Conservation (phyloP, 371 early-diverging fungal genomes). For the Capniomyces stellatus region DNA sequence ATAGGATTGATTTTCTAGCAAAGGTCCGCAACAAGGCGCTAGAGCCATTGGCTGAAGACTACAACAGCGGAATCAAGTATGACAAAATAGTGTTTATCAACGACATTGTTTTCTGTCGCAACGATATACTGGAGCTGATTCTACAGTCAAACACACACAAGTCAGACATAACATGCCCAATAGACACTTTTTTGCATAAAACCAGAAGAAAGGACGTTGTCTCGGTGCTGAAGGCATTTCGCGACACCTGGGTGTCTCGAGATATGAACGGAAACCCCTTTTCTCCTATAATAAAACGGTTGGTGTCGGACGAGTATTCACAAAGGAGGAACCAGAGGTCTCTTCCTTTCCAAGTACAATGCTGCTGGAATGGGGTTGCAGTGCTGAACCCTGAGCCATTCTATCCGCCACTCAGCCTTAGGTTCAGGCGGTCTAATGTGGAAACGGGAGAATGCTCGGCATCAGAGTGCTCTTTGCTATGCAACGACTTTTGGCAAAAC, state of each 20-base stretch:
- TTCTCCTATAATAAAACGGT: background rate
- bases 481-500: constrained; percentile 24
- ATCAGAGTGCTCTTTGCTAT: constrained; percentile 27
- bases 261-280: constrained; percentile 27
- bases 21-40: constrained; percentile 25
- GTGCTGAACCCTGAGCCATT: constrained; percentile 25
- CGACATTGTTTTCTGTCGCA: constrained; percentile 27
- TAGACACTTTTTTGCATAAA: constrained; percentile 22
- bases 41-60: constrained; percentile 14
- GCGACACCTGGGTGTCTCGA: constrained; percentile 30
- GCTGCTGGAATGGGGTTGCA: constrained; percentile 33
- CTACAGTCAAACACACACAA: constrained; percentile 17
- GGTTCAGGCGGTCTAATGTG: constrained; percentile 16
- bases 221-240: too few species aligned
- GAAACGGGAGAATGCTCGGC: constrained; percentile 24
- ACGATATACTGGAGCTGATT: constrained; percentile 29
- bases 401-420: constrained; percentile 1
- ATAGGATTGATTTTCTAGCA: constrained; percentile 32
- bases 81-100: constrained; percentile 26
- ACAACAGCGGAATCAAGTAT: background rate
- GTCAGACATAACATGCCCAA: constrained; percentile 26
- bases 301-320: background rate
- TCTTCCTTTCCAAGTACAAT: constrained; percentile 27
- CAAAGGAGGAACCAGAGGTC: background rate
- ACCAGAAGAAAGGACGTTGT: constrained; percentile 5